A percentile compares a stretch with the other conserved stretches of the same genome.
Conservation (phyloP, 2,329 filamentous ascomycete species). For the Apiospora hydei region DNA sequence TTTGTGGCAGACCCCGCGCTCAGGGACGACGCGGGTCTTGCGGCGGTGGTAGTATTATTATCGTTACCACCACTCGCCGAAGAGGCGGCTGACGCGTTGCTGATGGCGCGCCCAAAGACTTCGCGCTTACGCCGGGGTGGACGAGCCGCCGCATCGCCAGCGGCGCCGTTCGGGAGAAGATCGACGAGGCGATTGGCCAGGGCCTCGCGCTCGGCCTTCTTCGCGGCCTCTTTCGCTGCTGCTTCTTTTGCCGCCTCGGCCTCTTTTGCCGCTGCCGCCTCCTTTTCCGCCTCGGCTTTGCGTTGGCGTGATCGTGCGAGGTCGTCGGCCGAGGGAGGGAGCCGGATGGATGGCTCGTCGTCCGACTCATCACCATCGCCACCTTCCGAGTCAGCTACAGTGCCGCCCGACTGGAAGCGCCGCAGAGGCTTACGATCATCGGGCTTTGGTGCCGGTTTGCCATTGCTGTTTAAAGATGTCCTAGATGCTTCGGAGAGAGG, state of each 20-base stretch:
- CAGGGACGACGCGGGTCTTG: not conserved
- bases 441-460: constrained; percentile 35
- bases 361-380: constrained; percentile 39
- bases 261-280: constrained; percentile 9
- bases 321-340: constrained; percentile 15
- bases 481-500: constrained; percentile 37
- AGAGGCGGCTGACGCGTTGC: constrained; percentile 59
- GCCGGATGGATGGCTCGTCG: constrained; percentile 28
- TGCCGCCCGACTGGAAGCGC: constrained; percentile 45
- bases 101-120: constrained; percentile 65
- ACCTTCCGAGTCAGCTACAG: constrained; percentile 53
- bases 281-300: constrained; percentile 28
- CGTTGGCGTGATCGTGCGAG: constrained; percentile 33
- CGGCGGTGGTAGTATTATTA: constrained; percentile 21
- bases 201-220: constrained; percentile 27
- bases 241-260: constrained; percentile 32
- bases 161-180: constrained; percentile 31
- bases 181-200: constrained; percentile 39
- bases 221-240: constrained; percentile 25
- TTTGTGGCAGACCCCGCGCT: constrained; percentile 25
- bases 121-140: constrained; percentile 49
- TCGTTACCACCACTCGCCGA: constrained; percentile 51
- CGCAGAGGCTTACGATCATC: constrained; percentile 37
- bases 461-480: constrained; percentile 32
- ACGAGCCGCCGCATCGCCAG: constrained; percentile 32